A percentile compares a stretch with the other conserved stretches of the same genome.
These are phyloP conservation scores for Fraxinus excelsior DNA, from an alignment of 257 asterid species.

Conservation along the genomic window DNA sequence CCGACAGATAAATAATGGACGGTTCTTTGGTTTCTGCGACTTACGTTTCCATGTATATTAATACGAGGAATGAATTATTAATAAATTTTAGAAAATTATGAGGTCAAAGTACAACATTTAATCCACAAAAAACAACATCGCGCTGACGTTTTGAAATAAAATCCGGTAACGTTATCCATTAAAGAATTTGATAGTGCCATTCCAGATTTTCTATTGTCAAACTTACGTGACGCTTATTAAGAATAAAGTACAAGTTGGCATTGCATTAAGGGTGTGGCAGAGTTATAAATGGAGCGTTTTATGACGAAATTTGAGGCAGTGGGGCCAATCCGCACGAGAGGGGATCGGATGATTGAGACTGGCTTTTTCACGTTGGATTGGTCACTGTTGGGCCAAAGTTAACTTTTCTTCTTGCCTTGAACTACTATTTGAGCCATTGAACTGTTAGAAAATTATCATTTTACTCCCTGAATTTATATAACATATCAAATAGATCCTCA, in stretches of 20 bases:
- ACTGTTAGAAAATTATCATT: background rate
- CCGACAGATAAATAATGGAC: slow-evolving; percentile 24
- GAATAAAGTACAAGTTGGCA: background rate
- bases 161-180: slow-evolving; percentile 9
- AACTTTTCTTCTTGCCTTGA: background rate
- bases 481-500: background rate
- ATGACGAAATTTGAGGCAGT: background rate
- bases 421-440: background rate
- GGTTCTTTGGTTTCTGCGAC: slow-evolving; percentile 2
- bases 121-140: background rate
- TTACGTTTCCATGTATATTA: slow-evolving; percentile 13
- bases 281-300: background rate
- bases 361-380: background rate
- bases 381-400: background rate
- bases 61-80: slow-evolving; percentile 16
- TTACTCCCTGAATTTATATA: background rate
- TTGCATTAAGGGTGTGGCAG: background rate
- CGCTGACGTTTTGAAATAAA: background rate
- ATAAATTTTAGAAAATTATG: background rate
- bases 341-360: slow-evolving; percentile 15
- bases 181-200: slow-evolving; percentile 4
- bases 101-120: slow-evolving; percentile 13
- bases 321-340: background rate
- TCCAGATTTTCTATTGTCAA: slow-evolving; percentile 11
- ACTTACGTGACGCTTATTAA: background rate